Conservation (phyloP, 148 eudicot genomes). For the Amaranthus hypochondriacus region DNA sequence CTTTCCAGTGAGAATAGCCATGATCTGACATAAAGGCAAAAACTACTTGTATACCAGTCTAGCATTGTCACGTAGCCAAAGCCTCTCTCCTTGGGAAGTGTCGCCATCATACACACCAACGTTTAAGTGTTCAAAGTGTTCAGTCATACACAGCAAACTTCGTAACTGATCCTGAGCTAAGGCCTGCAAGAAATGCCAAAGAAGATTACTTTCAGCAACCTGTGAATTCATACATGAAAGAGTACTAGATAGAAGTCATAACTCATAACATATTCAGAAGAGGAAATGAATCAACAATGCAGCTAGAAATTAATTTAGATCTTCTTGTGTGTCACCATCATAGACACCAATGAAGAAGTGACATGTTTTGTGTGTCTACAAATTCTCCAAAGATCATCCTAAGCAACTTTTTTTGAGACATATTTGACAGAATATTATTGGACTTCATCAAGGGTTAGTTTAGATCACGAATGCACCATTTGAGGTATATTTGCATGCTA, state of each 20-base stretch:
- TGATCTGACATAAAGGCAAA: conserved; percentile 13
- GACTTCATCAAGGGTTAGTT: too few relatives aligned
- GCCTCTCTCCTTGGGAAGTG: conserved; percentile 69
- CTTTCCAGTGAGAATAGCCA: conserved; percentile 3
- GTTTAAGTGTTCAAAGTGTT: conserved; percentile 43
- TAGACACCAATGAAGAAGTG: not conserved
- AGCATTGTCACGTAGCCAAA: conserved; percentile 75
- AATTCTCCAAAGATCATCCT: too few relatives aligned
- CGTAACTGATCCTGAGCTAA: conserved; percentile 96
- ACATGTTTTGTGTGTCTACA: too few relatives aligned
- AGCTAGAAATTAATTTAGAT: not conserved
- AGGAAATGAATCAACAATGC: not conserved
- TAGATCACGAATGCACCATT: too few relatives aligned
- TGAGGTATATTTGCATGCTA: too few relatives aligned
- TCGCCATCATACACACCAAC: conserved; percentile 96
- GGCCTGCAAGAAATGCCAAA: conserved; percentile 52
- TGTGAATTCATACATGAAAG: not conserved
- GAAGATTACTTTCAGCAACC: conserved; percentile 6
- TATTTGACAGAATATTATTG: too few relatives aligned
- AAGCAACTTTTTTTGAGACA: too few relatives aligned
- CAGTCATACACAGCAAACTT: conserved; percentile 54
- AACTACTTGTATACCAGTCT: conserved; percentile 57
- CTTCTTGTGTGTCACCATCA: not conserved
- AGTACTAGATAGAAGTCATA: not conserved
- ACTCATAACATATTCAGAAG: not conserved